phyloP scores from a whole-genome alignment of 176 grass and related monocot species.

The Chrysopogon serrulatus region DNA sequence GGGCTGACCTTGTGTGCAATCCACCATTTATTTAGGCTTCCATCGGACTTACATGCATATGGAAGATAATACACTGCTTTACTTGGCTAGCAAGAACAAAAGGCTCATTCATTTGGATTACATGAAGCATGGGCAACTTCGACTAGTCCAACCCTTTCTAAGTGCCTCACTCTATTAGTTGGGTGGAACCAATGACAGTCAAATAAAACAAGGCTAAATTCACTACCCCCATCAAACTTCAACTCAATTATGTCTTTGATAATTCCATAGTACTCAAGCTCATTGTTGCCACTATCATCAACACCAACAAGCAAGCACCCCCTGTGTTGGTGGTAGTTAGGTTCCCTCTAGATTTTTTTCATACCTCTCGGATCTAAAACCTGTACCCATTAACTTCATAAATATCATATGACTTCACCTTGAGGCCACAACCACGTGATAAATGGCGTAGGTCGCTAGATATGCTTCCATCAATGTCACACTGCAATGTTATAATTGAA shows the following conservation, averaged over 20 bases:
- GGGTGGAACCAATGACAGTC: too few relatives aligned
- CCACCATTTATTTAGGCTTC: not conserved
- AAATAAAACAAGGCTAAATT: too few relatives aligned
- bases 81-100: not conserved
- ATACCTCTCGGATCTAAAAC: constrained; percentile 3
- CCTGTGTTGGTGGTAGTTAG: not conserved
- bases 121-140: too few relatives aligned
- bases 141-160: too few relatives aligned
- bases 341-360: not conserved
- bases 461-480: not conserved
- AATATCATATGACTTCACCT: constrained; percentile 8
- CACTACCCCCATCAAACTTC: too few relatives aligned
- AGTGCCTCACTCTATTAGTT: too few relatives aligned
- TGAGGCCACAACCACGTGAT: not conserved
- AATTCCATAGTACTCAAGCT: too few relatives aligned
- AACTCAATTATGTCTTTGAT: too few relatives aligned
- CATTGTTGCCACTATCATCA: not conserved
- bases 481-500: not conserved
- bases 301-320: not conserved
- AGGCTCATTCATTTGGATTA: not conserved
- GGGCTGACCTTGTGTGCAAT: not conserved
- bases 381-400: constrained; percentile 11
- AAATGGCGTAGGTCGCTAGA: not conserved
- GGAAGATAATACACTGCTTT: not conserved
- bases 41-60: not conserved